A percentile compares a stretch with the other conserved stretches of the same genome.
phyloP scores from a whole-genome alignment of 2,329 filamentous ascomycete species.

The Xylaria arbuscula region DNA sequence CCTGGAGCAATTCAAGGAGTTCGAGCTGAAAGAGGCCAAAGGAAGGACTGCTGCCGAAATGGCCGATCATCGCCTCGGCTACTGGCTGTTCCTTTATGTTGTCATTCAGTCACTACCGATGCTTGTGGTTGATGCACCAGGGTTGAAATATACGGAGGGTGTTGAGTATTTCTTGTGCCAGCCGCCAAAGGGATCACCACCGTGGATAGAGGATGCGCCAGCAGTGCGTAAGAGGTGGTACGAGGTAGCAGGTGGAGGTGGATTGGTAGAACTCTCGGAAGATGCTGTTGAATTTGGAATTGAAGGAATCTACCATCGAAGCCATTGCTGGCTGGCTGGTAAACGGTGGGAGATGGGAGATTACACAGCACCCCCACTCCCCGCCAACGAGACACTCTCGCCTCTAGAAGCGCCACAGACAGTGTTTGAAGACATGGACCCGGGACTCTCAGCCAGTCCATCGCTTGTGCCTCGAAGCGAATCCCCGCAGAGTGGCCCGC shows the following conservation, averaged over 20 bases:
- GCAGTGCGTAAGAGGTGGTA: slow-evolving; percentile 78
- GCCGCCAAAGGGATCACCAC: slow-evolving; percentile 75
- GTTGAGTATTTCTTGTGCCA: slow-evolving; percentile 87
- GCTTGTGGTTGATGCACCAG: slow-evolving; percentile 80
- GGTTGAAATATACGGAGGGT: slow-evolving; percentile 73
- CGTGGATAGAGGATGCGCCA: slow-evolving; percentile 76
- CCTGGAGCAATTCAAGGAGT: slow-evolving; percentile 74
- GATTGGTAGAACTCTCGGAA: slow-evolving; percentile 67
- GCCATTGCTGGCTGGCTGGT: slow-evolving; percentile 52
- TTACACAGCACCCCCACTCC: slow-evolving; percentile 37
- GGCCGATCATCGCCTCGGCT: slow-evolving; percentile 76
- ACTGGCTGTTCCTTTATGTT: slow-evolving; percentile 85
- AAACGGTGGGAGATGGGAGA: slow-evolving; percentile 50
- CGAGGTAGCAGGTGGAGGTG: slow-evolving; percentile 73
- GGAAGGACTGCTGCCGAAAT: slow-evolving; percentile 74
- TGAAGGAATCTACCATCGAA: slow-evolving; percentile 52
- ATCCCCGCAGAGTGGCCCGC: slow-evolving; percentile 45
- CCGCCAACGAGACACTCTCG: slow-evolving; percentile 43
- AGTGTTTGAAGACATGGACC: slow-evolving; percentile 50
- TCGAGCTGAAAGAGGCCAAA: slow-evolving; percentile 75
- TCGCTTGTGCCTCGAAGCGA: slow-evolving; percentile 45
- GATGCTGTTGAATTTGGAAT: slow-evolving; percentile 64
- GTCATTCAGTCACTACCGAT: slow-evolving; percentile 82
- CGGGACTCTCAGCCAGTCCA: slow-evolving; percentile 40
- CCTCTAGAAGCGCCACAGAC: slow-evolving; percentile 49